Conservation (phyloP, 2,329 filamentous ascomycete genomes). For the Colletotrichum cereale region DNA sequence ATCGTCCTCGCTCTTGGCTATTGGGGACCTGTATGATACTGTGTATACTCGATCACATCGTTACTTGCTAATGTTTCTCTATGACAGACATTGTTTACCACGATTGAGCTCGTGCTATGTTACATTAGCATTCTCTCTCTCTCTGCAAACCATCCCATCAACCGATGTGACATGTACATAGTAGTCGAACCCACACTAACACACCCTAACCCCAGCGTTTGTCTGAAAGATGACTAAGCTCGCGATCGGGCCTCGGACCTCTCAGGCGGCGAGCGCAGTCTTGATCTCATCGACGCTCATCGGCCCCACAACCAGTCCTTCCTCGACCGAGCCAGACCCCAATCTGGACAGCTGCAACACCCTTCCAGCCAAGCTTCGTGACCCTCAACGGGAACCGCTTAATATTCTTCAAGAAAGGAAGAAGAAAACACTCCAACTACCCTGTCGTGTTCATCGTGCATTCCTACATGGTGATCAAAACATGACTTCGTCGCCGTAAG, state of each 20-base stretch:
- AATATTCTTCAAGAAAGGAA: neutral
- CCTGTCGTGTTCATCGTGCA: neutral
- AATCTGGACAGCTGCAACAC: constrained; percentile 10
- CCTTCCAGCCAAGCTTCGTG: constrained; percentile 18
- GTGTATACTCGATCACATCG: neutral
- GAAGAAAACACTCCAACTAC: neutral
- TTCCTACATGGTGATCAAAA: neutral
- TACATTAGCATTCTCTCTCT: neutral
- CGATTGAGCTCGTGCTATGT: neutral
- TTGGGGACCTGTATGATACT: neutral
- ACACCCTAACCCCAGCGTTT: neutral
- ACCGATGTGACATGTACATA: neutral
- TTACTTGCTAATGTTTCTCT: neutral
- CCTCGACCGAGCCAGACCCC: constrained; percentile 20
- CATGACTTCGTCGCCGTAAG: constrained; percentile 34
- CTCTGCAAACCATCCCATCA: neutral
- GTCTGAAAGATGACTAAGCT: constrained; percentile 4
- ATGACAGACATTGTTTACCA: neutral
- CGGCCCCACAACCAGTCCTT: constrained; percentile 34
- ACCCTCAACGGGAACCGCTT: constrained; percentile 14
- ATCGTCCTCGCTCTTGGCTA: neutral
- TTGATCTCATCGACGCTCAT: constrained; percentile 36
- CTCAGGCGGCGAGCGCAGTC: constrained; percentile 3
- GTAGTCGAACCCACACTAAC: neutral
- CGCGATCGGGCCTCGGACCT: neutral